A percentile compares a stretch with the other conserved stretches of the same genome.
phyloP scores from a whole-genome alignment of 176 grass and related monocot species.

The Avena insularis region DNA sequence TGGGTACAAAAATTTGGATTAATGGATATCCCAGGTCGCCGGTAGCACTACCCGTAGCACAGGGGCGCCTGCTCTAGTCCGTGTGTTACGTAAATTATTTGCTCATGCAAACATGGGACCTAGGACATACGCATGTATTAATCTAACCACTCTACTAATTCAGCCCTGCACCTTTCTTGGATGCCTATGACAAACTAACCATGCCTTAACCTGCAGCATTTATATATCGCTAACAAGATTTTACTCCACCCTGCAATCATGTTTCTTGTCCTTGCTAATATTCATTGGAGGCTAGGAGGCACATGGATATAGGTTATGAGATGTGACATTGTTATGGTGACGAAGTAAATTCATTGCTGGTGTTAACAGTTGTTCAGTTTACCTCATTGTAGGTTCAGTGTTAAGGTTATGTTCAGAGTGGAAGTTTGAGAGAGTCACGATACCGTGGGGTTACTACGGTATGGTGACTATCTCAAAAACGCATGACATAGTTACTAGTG shows the following conservation, averaged over 20 bases:
- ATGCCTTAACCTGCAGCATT: background rate
- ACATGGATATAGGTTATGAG: background rate
- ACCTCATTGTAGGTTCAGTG: background rate
- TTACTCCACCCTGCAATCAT: background rate
- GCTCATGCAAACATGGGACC: conserved; percentile 19
- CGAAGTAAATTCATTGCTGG: background rate
- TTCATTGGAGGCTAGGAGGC: background rate
- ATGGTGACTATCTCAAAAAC: background rate
- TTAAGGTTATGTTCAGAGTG: background rate
- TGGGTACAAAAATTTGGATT: too few relatives aligned
- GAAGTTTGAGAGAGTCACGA: too few relatives aligned
- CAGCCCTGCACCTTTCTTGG: background rate
- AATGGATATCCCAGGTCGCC: too few relatives aligned
- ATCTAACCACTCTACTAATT: background rate
- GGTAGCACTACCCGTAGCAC: too few relatives aligned
- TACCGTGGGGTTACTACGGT: too few relatives aligned
- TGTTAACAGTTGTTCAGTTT: background rate
- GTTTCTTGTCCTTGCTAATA: background rate
- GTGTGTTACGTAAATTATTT: background rate
- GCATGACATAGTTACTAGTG: background rate
- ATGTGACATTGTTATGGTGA: background rate
- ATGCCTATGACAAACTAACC: background rate
- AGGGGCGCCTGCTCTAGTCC: too few relatives aligned
- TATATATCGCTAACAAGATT: background rate
- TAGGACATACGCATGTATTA: background rate